Base-by-base conservation (phyloP, 2,329 filamentous ascomycete genomes). In the Aplosporella prunicola region DNA sequence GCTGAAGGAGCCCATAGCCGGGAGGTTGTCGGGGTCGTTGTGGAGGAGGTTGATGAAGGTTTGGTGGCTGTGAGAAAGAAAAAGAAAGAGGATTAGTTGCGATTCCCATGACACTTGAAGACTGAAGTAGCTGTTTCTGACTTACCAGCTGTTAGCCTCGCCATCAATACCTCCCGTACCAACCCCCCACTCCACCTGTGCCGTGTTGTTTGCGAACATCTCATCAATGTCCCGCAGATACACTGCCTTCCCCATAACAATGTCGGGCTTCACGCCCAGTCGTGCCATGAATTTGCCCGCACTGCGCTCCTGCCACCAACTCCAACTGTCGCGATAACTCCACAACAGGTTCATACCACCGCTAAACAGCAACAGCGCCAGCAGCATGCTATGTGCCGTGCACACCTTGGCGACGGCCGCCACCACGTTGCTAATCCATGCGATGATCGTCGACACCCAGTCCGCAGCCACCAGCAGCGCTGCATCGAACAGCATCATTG, bases 251-350 rank as follows among this genome's bases (percentile, higher is more conserved):
- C 81, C 83, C 83, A 95, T 89, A 44, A 81, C 73, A 14, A 71
- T 61, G 47, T 93, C 82, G 6, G 88, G 85, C 3, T 74, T 72
- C 6, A 96, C 78, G 8, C 89, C 89, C 10, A 96, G 64, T 9
- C 79, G 71, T 22, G 68, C 67, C 86, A 98, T 91, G 57, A 89
- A 94, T 26, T 71, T 78, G 11, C 72, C 74, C 1, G 88, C 86
- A 42, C 76, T 80, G 40, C 86, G 76, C 62, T 96, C 89, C 30
- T 75, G 71, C 82, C 84, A 94, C 87, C 87, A 96, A 2, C 73
- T 68, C 49, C 78, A 76, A 5, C 75, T 74, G 53, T 85, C 78
- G 44, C 79, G 76, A 9, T 81, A 83, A 1, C 82, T 78, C 52
- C 88, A 76, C 47, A 87, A 71, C 15, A 81, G 60, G 52, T 96